A percentile compares a stretch with the other conserved stretches of the same genome.
phyloP scores from a whole-genome alignment of 2,329 filamentous ascomycete genomes.

The Kalmusia sp. region DNA sequence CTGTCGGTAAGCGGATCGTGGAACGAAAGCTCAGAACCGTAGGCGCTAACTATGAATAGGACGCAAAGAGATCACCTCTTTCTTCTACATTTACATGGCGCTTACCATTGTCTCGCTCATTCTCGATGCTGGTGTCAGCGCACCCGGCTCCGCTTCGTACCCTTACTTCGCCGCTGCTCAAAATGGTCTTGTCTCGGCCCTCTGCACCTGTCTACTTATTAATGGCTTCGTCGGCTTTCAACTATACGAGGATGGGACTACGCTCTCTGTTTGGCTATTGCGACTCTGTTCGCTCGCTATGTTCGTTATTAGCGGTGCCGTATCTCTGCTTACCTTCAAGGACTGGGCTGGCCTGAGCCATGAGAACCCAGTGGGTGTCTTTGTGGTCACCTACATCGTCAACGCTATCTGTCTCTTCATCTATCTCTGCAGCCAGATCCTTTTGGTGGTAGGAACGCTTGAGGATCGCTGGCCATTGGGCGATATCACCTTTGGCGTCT shows the following conservation, averaged over 20 bases:
- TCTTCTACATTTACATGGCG: slow-evolving; percentile 97
- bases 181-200: slow-evolving; percentile 81
- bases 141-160: slow-evolving; percentile 79
- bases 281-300: slow-evolving; percentile 78
- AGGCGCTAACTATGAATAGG: slow-evolving; percentile 51
- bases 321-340: slow-evolving; percentile 92
- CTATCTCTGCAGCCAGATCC: slow-evolving; percentile 85
- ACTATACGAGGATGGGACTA: slow-evolving; percentile 95
- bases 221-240: slow-evolving; percentile 99
- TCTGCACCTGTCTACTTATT: slow-evolving; percentile 88
- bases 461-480: slow-evolving; percentile 96
- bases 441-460: slow-evolving; percentile 87
- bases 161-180: slow-evolving; percentile 93
- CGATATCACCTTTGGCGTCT: slow-evolving; percentile 86
- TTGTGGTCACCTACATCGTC: slow-evolving; percentile 89
- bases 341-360: slow-evolving; percentile 85
- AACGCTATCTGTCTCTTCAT: slow-evolving; percentile 86
- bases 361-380: slow-evolving; percentile 85
- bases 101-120: slow-evolving; percentile 88
- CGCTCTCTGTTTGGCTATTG: slow-evolving; percentile 90
- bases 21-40: neutral
- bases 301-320: slow-evolving; percentile 85
- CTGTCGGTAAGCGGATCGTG: slow-evolving; percentile 73
- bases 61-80: slow-evolving; percentile 77
- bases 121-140: slow-evolving; percentile 90